Conservation (phyloP, 2,329 filamentous ascomycete genomes). For the Colletotrichum orchidophilum region DNA sequence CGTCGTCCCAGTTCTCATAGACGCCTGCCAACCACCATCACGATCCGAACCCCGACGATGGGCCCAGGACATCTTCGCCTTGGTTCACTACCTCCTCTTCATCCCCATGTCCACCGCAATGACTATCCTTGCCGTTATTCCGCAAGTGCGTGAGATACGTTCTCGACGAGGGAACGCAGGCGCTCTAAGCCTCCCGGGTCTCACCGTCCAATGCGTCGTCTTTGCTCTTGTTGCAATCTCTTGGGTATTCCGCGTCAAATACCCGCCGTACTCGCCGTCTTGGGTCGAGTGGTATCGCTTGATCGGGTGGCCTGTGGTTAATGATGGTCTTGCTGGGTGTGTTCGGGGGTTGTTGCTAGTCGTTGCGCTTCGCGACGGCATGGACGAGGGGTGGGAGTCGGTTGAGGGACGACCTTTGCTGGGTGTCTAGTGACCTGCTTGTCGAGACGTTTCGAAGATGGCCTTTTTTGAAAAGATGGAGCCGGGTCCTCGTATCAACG, state of each 20-base stretch:
- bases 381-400: not conserved
- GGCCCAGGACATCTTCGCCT: not conserved
- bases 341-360: not conserved
- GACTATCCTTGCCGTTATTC: not conserved
- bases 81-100: not conserved
- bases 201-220: not conserved
- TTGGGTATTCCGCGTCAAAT: not conserved
- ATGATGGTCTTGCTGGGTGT: not conserved
- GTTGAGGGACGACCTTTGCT: not conserved
- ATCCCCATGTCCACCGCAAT: not conserved
- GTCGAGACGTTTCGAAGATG: too few relatives aligned
- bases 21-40: not conserved
- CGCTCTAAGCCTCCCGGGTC: not conserved
- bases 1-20: not conserved
- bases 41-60: not conserved
- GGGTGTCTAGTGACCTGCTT: not conserved
- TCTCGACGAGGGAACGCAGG: not conserved
- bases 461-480: too few relatives aligned
- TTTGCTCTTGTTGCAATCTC: not conserved
- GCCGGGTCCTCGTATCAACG: too few relatives aligned
- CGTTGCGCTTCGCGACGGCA: not conserved
- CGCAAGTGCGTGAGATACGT: not conserved
- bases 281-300: slow-evolving; percentile 19
- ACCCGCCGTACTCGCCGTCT: not conserved
- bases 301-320: slow-evolving; percentile 21